Conservation (phyloP, 2,329 filamentous ascomycete genomes). For the Nectriaceae sp. region DNA sequence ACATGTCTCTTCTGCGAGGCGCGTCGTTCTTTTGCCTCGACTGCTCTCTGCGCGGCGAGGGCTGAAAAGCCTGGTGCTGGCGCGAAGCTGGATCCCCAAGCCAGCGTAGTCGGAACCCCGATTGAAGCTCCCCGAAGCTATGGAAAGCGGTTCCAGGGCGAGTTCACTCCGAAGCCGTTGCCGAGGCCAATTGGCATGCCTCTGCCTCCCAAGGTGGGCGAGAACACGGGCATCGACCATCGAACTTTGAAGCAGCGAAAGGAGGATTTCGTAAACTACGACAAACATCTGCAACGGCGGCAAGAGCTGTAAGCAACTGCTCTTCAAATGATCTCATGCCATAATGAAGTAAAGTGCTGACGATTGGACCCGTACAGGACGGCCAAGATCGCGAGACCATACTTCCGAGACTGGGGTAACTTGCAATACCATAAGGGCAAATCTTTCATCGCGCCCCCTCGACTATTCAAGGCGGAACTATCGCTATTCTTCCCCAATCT, state of each 20-base stretch:
- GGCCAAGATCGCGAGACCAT: conserved; percentile 77
- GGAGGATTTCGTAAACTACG: conserved; percentile 81
- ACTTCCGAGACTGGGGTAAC: conserved; percentile 95
- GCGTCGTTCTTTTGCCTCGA: conserved; percentile 50
- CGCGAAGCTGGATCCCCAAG: conserved; percentile 39
- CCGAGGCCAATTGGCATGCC: conserved; percentile 80
- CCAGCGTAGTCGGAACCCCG: conserved; percentile 45
- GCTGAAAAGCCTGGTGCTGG: conserved; percentile 38
- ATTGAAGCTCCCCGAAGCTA: conserved; percentile 62
- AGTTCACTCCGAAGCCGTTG: conserved; percentile 61
- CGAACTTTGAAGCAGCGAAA: conserved; percentile 68
- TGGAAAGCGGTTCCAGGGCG: conserved; percentile 52
- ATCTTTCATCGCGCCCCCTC: conserved; percentile 81
- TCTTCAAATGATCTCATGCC: no score
- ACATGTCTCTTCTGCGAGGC: conserved; percentile 51
- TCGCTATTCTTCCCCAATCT: conserved; percentile 95
- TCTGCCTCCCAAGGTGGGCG: conserved; percentile 70
- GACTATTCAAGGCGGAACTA: conserved; percentile 79
- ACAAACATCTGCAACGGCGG: conserved; percentile 78
- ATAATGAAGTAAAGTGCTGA: no score
- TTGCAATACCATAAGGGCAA: conserved; percentile 84
- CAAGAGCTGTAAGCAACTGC: conserved; percentile 66
- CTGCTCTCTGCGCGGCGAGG: conserved; percentile 36
- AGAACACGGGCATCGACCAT: conserved; percentile 78
- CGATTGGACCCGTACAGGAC: no score